Base-by-base conservation (phyloP, 768 basidiomycete genomes). In the Melanogaster broomeanus region DNA sequence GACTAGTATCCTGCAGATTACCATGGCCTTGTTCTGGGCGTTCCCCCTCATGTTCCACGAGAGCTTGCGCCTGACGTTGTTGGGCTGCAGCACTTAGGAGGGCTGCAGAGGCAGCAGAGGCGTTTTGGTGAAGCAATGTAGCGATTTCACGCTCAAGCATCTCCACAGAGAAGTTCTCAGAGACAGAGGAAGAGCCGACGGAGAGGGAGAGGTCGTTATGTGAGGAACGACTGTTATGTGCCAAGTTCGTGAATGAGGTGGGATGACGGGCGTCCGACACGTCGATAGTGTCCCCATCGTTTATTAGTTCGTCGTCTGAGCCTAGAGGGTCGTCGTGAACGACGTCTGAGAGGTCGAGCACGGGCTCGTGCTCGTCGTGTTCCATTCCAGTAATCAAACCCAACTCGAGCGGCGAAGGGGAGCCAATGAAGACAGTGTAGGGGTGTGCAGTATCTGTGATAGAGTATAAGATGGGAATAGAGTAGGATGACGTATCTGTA, bases 91-190 rank as follows among this genome's bases (percentile, higher is more conserved):
- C 85, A 53, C 66, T 83, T 4, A 87, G 69, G 18, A 85, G 64
- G 24, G 84, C 82, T 2, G 84, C 80, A 34, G 85, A 83, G 21
- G 85, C 81, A 18, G 83, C 84, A 19, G 86, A 81, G 34, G 84
- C 83, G 59, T 87, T 88, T 72, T 90, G 88, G 61, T 84, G 83
- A 24, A 92, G 76, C 10, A 92, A 73, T 34, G 78, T 81, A 25
- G 85, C 82, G 49, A 92, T 85, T 73, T 91, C 87, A 58, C 83
- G 84, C 65, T 90, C 88, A 6, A 90, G 79, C 71, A 87, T 79
- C 59, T 87, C 87, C 33, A 88, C 84, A 16, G 83, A 80, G 60
- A 84, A 82, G 33, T 77, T 71, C 56, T 82, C 77, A 25, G 77
- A 63, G 30, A 70, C 59, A 52, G 74, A 50, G 70, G 48, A 80